Conservation (phyloP, 2,329 filamentous ascomycete genomes). For the Diaporthe vexans region DNA sequence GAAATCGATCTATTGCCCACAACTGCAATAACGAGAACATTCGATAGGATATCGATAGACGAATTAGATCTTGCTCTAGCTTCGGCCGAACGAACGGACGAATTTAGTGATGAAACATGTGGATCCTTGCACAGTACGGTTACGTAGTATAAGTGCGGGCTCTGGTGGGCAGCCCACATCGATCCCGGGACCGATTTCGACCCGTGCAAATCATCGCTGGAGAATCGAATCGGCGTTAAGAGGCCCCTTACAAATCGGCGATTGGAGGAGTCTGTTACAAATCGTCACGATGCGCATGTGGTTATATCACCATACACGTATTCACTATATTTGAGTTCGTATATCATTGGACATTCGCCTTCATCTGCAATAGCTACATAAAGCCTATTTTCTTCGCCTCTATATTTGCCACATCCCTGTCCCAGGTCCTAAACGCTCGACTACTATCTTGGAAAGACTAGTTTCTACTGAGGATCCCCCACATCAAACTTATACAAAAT, state of each 20-base stretch:
- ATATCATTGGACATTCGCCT: not conserved
- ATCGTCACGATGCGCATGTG: constrained; percentile 7
- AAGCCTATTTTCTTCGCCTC: not conserved
- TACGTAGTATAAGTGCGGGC: not conserved
- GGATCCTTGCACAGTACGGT: not conserved
- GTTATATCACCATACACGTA: not conserved
- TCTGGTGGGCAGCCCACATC: not conserved
- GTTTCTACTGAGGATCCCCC: not conserved
- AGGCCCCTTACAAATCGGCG: constrained; percentile 1
- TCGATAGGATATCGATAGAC: not conserved
- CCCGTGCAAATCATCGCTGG: not conserved
- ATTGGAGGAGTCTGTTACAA: not conserved
- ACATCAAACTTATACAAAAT: not conserved
- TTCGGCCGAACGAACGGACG: not conserved
- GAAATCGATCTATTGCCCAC: not conserved
- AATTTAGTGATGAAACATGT: not conserved
- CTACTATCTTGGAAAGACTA: not conserved
- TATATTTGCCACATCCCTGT: not conserved
- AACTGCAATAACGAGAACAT: not conserved
- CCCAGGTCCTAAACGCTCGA: no score
- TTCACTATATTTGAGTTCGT: not conserved
- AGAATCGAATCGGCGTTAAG: not conserved
- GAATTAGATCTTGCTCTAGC: not conserved
- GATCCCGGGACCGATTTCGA: constrained; percentile 2
- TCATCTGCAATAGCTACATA: not conserved